A percentile compares a stretch with the other conserved stretches of the same genome.
Conservation (phyloP, 176 grass and related monocot species). For the Zea luxurians region DNA sequence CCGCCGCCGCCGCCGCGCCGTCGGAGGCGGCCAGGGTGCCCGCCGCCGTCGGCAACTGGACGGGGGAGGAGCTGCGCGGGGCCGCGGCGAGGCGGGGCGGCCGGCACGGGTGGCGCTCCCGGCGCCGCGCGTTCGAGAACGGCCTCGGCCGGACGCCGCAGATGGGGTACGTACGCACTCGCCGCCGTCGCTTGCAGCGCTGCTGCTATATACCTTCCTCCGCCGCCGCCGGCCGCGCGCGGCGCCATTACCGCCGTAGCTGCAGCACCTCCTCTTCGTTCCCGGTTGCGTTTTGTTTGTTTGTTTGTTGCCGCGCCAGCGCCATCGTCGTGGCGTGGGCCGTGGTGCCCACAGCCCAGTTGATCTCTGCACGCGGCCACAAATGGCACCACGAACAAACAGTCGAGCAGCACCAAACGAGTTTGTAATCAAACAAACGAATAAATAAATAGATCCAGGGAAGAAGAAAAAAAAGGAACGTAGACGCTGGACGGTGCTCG, state of each 20-base stretch:
- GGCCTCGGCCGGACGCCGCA: slow-evolving; percentile 76
- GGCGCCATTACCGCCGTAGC: not conserved
- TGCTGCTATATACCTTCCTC: too few species aligned
- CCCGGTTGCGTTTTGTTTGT: too few species aligned
- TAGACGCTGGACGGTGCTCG: too few species aligned
- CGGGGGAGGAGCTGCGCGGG: slow-evolving; percentile 34
- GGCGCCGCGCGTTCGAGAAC: slow-evolving; percentile 52
- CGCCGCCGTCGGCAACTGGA: slow-evolving; percentile 32
- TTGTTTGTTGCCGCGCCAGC: too few species aligned
- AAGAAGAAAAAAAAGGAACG: too few species aligned
- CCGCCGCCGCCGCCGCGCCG: not conserved
- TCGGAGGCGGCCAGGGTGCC: slow-evolving; percentile 22
- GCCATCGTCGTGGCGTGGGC: too few species aligned
- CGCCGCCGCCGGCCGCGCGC: too few species aligned
- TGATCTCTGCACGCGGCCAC: not conserved
- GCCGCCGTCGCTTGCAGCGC: too few species aligned
- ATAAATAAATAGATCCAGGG: too few species aligned
- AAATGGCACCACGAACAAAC: not conserved
- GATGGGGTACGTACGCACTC: slow-evolving; percentile 65
- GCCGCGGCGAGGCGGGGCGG: slow-evolving; percentile 2
- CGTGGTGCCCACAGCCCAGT: too few species aligned
- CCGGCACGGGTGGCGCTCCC: not conserved
- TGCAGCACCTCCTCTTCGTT: too few species aligned
- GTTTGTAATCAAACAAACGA: too few species aligned
- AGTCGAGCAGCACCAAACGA: not conserved